Conservation (phyloP, 2,329 filamentous ascomycete genomes). For the Colletotrichum sp. region DNA sequence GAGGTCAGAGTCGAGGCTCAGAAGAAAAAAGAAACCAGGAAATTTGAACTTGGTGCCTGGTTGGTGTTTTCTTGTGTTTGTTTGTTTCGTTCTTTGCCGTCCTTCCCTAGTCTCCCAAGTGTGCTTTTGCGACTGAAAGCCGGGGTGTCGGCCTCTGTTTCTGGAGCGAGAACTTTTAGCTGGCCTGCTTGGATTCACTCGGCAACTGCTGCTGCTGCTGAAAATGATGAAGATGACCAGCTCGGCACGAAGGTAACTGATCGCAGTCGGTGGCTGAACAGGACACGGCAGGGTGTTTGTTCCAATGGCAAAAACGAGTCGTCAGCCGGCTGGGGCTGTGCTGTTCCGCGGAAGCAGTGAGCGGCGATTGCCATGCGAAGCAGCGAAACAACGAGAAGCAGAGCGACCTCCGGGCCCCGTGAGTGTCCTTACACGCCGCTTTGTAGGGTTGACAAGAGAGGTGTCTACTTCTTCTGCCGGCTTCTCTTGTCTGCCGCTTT, state of each 20-base stretch:
- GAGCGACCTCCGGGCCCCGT: neutral
- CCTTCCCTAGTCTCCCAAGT: neutral
- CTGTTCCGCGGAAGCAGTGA: neutral
- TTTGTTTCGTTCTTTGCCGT: neutral
- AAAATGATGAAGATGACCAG: neutral
- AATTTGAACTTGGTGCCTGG: neutral
- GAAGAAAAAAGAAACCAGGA: neutral
- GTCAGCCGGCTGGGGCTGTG: constrained; percentile 19
- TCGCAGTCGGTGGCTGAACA: neutral
- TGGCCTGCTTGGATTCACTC: neutral
- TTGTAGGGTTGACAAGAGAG: neutral
- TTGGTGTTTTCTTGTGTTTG: neutral
- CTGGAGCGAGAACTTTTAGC: neutral
- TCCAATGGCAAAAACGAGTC: constrained; percentile 20
- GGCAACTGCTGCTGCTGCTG: neutral
- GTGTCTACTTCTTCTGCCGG: neutral
- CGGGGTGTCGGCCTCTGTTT: neutral
- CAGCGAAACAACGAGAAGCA: neutral
- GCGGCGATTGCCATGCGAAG: neutral
- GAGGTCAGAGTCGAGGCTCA: neutral
- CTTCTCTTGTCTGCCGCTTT: neutral
- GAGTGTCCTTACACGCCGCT: neutral
- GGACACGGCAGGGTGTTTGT: neutral
- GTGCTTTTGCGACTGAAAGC: neutral
- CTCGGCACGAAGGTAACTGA: neutral